These are phyloP conservation scores for Cyclotella baltica DNA, from an alignment of 108 stramenopile genomes.

Conservation along the genomic window DNA sequence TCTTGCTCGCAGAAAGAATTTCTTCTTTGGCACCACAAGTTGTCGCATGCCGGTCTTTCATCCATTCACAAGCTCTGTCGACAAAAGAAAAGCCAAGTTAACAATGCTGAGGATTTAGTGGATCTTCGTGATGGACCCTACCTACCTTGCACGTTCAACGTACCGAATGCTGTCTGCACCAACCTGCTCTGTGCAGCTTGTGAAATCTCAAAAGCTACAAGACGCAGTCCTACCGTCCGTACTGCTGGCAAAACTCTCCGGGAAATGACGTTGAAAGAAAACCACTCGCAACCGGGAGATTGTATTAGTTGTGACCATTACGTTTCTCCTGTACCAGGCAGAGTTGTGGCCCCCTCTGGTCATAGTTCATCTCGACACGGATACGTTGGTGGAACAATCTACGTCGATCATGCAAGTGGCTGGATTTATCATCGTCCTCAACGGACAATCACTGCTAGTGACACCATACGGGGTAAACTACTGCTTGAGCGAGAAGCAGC, in stretches of 20 bases:
- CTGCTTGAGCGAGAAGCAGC: neutral
- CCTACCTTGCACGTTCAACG: constrained; percentile 16
- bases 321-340: constrained; percentile 38
- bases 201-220: neutral
- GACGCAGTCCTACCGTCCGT: neutral
- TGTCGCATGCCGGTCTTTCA: neutral
- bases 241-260: neutral
- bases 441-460: constrained; percentile 8
- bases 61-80: neutral
- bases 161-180: neutral
- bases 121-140: neutral
- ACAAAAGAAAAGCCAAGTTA: neutral
- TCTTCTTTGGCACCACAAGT: neutral
- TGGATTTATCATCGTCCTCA: neutral
- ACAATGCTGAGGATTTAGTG: neutral
- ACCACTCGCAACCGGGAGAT: constrained; percentile 31
- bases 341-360: constrained; percentile 12
- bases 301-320: constrained; percentile 55
- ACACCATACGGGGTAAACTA: constrained; percentile 48
- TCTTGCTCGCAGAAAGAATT: neutral
- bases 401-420: constrained; percentile 1
- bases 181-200: constrained; percentile 4
- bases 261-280: constrained; percentile 3
- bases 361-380: neutral
- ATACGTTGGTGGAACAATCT: neutral